Base-by-base conservation (phyloP, 2,329 filamentous ascomycete species). In the Cladosporium sp. region DNA sequence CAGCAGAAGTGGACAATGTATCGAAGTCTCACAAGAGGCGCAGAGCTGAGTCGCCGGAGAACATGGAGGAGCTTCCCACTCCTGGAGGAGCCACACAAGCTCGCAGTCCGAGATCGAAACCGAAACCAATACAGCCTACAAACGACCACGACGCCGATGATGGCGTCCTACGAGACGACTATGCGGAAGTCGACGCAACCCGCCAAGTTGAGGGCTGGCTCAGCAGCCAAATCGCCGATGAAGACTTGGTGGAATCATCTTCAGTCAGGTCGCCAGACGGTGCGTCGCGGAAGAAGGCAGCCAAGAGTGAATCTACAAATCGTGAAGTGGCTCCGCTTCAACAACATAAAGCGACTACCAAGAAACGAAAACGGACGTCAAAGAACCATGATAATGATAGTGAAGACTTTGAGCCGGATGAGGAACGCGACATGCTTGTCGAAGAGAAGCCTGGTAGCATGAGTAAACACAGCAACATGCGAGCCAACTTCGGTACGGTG, bases 301-400 rank as follows among this genome's bases (percentile, higher is more conserved):
- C n/a, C 5, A 17, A 7, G 3, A 35, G 19, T 9, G 45, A n/a
- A 13, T 48, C 45, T 20, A 17, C 45, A 15, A 32, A 48, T 10
- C 45, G 45, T 8, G 19, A 48, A 9, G 28, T 19, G 7, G 19
- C 35, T 7, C 9, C 35, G 6, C 50, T 35, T 4, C 15, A 13
- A 4, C 39, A 51, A 4, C 28, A 52, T 40, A 44, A 34, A 15
- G 40, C 28, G 45, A 39, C 35, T n/a, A 53, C 60, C 2, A 44
- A 48, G 24, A 62, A 58, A 17, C 58, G 61, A 9, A 62, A 58
- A 44, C 61, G 61, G 13, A 58, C 44, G 37, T 60, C 58, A n/a
- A 51, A 57, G 20, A 56, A 57, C 44, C 56, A 15, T 22, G 57
- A 51, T 2, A 56, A 64, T 35, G 63, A 61, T 39, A 59, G 58